phyloP scores from a whole-genome alignment of 1,284 basidiomycete genomes.

The Cronartium ribicola region DNA sequence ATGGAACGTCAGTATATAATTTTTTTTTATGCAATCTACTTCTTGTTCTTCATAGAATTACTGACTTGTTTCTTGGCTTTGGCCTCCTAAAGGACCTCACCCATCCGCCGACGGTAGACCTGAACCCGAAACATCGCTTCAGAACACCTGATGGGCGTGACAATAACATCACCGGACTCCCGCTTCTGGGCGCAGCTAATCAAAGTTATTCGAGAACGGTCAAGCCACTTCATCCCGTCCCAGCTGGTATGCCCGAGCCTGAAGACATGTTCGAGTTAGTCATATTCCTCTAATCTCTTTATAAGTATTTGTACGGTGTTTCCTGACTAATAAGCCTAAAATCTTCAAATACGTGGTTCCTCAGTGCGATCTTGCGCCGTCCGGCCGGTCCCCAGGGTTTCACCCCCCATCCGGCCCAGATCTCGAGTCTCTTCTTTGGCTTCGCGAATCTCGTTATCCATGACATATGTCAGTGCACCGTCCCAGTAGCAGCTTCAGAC shows the following conservation, averaged over 20 bases:
- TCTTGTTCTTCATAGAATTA: background rate
- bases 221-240: conserved; percentile 23
- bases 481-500: background rate
- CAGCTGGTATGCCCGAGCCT: conserved; percentile 36
- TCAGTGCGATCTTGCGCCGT: conserved; percentile 23
- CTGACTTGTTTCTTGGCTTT: background rate
- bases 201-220: conserved; percentile 33
- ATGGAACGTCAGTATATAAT: conserved; percentile 26
- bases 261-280: conserved; percentile 32
- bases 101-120: conserved; percentile 32
- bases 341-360: too few species aligned
- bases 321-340: too few species aligned
- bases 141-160: conserved; percentile 34
- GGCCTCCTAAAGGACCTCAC: conserved; percentile 16
- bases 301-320: too few species aligned
- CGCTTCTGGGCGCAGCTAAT: conserved; percentile 27
- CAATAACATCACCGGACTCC: conserved; percentile 36
- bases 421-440: conserved; percentile 37
- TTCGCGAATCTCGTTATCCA: conserved; percentile 42
- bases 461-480: conserved; percentile 23
- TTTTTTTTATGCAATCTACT: background rate
- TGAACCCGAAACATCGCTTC: conserved; percentile 32
- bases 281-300: too few species aligned
- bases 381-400: conserved; percentile 21
- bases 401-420: conserved; percentile 26